Conservation (phyloP, 257 asterid genomes). For the Nicotiana sylvestris region DNA sequence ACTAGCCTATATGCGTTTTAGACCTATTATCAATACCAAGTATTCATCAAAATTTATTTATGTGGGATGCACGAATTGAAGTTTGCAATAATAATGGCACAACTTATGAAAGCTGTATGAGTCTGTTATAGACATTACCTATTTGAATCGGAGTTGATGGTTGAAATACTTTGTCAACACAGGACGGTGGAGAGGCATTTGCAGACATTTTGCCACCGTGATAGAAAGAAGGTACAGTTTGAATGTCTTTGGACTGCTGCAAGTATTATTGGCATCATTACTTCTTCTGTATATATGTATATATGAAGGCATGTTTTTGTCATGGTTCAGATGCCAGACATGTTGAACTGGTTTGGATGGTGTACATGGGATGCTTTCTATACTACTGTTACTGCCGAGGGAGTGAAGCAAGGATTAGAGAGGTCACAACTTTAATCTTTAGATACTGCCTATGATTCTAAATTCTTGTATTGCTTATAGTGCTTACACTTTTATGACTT, state of each 20-base stretch:
- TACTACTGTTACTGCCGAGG: conserved; percentile 77
- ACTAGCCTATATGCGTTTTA: neutral
- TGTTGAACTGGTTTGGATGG: conserved; percentile 98
- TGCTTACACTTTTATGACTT: neutral
- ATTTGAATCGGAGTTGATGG: neutral
- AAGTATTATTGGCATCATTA: neutral
- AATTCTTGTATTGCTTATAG: neutral
- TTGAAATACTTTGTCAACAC: conserved; percentile 18
- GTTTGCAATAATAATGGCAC: neutral
- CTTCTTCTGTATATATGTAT: neutral
- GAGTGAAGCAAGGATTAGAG: conserved; percentile 74
- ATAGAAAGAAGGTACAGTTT: conserved; percentile 70
- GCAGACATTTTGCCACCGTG: conserved; percentile 80
- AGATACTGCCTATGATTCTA: neutral
- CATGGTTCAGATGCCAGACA: conserved; percentile 73
- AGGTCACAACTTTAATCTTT: conserved; percentile 37
- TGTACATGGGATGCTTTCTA: conserved; percentile 99
- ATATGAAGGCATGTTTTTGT: neutral
- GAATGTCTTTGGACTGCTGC: conserved; percentile 2
- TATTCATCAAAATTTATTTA: neutral
- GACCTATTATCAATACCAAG: neutral
- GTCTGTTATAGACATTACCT: neutral
- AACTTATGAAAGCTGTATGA: neutral
- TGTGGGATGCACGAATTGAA: neutral
- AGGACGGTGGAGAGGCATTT: conserved; percentile 83